Conservation (phyloP, 306 rosid genomes). For the Inga leiocalycina region DNA sequence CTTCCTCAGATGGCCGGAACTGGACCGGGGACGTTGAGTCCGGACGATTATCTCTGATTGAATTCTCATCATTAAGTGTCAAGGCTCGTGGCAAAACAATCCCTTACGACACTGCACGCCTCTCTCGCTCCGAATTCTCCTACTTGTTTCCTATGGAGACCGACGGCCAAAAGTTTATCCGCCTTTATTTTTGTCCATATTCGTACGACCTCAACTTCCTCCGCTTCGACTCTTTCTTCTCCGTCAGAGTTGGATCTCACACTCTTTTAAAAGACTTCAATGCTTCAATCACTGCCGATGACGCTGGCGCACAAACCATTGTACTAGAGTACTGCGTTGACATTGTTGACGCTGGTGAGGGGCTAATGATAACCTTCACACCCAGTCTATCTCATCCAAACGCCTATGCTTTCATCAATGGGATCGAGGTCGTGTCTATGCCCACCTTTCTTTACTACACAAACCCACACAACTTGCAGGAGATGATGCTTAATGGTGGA, state of each 20-base stretch:
- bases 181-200: not conserved
- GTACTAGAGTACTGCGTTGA: too few relatives aligned
- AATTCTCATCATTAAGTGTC: not conserved
- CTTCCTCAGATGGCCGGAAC: not conserved
- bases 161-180: not conserved
- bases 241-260: constrained; percentile 28
- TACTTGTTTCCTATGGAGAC: not conserved
- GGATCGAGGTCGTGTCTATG: too few relatives aligned
- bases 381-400: too few relatives aligned
- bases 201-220: not conserved
- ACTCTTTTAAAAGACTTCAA: not conserved
- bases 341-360: too few relatives aligned
- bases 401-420: too few relatives aligned
- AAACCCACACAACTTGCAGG: too few relatives aligned
- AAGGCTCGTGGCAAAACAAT: not conserved
- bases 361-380: too few relatives aligned
- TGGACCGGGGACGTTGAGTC: not conserved
- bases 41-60: not conserved
- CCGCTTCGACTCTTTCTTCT: constrained; percentile 28
- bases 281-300: constrained; percentile 18
- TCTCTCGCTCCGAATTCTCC: not conserved
- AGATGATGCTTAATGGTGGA: too few relatives aligned
- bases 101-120: not conserved
- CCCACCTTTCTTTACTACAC: too few relatives aligned
- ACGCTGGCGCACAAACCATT: too few relatives aligned